phyloP scores from a whole-genome alignment of 2,329 filamentous ascomycete genomes.

The Aureobasidium sp. region DNA sequence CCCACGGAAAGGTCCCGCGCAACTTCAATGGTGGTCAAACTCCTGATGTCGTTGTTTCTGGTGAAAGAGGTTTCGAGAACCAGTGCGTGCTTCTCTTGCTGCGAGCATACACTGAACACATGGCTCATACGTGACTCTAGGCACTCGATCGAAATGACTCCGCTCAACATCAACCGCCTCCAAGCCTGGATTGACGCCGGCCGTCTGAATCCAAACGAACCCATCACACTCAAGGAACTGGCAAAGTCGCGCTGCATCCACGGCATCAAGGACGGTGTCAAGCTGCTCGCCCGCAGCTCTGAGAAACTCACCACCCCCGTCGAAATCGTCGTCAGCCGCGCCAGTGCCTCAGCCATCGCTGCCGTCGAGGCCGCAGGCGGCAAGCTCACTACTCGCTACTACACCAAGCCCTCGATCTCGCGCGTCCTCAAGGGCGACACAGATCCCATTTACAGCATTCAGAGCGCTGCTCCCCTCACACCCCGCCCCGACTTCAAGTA shows the following conservation, averaged over 20 bases:
- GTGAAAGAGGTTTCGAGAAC: constrained; percentile 68
- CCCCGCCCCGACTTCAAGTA: constrained; percentile 48
- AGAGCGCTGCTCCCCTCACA: constrained; percentile 20
- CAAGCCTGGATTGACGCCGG: constrained; percentile 91
- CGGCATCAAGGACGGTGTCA: constrained; percentile 82
- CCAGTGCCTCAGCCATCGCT: constrained; percentile 71
- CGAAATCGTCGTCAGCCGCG: constrained; percentile 82
- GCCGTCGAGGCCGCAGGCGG: constrained; percentile 79
- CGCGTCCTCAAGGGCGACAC: constrained; percentile 56
- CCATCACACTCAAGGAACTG: constrained; percentile 86
- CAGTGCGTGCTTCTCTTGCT: constrained; percentile 34
- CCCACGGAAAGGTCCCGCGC: constrained; percentile 85
- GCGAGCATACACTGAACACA: not conserved
- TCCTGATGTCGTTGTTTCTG: constrained; percentile 69
- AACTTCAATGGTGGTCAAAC: constrained; percentile 96
- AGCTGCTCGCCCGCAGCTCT: constrained; percentile 65
- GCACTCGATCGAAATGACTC: constrained; percentile 67
- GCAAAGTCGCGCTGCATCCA: constrained; percentile 70
- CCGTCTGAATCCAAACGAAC: constrained; percentile 71
- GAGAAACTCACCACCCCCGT: constrained; percentile 65
- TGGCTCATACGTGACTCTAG: constrained; percentile 36
- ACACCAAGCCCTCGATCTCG: constrained; percentile 70
- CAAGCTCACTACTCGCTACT: constrained; percentile 80
- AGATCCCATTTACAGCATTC: constrained; percentile 47
- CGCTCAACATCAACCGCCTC: constrained; percentile 80